Evolutionary conservation across 352 stramenopile species (phyloP).

Genomic region (Blastocystis hominis): DNA sequence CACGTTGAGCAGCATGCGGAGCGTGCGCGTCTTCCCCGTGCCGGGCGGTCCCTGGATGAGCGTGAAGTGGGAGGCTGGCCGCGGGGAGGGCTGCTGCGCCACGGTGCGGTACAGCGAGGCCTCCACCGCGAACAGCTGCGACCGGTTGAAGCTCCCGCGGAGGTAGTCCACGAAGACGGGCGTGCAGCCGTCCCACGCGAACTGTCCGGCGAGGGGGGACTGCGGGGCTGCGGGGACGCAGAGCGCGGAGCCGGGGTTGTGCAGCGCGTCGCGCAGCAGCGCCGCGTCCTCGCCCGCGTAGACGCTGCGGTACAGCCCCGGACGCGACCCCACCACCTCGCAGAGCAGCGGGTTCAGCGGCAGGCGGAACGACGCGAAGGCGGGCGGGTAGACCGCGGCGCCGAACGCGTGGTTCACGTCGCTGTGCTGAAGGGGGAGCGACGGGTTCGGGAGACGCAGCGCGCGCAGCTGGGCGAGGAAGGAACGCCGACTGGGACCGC

Average conservation of each 20-base stretch:
- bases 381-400: background rate
- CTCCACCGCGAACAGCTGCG: slow-evolving; percentile 29
- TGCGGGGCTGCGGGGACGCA: background rate
- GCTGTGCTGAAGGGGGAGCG: background rate
- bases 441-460: background rate
- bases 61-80: slow-evolving; percentile 55
- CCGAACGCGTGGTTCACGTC: slow-evolving; percentile 1
- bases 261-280: background rate
- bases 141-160: background rate
- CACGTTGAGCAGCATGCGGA: slow-evolving; percentile 65
- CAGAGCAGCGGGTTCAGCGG: slow-evolving; percentile 31
- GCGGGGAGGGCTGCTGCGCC: background rate
- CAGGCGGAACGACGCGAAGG: background rate
- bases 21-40: slow-evolving; percentile 85
- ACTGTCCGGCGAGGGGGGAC: background rate
- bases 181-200: background rate
- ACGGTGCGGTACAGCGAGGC: background rate
- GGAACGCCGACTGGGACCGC: background rate
- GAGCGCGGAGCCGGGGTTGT: background rate
- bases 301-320: background rate
- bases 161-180: slow-evolving; percentile 5
- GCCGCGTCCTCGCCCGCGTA: slow-evolving; percentile 41
- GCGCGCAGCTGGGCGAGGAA: background rate
- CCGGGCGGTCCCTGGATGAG: slow-evolving; percentile 84
- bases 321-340: background rate